Base-by-base conservation (phyloP, 2,329 filamentous ascomycete genomes). In the Alternaria dauci region DNA sequence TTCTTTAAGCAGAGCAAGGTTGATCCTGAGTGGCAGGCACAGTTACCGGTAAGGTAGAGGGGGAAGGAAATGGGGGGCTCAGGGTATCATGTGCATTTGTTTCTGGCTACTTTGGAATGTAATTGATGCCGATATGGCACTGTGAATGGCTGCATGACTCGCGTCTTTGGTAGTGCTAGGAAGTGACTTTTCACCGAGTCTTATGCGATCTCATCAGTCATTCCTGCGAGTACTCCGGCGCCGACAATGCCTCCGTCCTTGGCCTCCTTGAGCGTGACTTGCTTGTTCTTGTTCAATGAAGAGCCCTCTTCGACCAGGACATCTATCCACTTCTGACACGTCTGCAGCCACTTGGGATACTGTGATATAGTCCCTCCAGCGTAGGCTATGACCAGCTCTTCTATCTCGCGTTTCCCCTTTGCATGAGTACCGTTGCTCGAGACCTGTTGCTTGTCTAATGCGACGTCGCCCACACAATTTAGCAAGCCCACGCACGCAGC, bases 1-100 rank as follows among this genome's bases (percentile, higher is more conserved):
- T 86, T 98, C 72, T 98, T 98, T 78, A 98, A 98, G 80, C 94
- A 97, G 83, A 84, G 82, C 62, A 84, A 84, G 68, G 81, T 84
- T 39, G 82, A 84, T 79, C 82, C 82, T 2, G 82, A 84, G 74
- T 84, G 75, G 76, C 67, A 72, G 67, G 73, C 67, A 55, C 73
- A 77, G 58, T 56, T 77, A 34, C 74, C 74, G 51, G 63, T 76
- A n/a, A 61, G 74, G 46, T 76, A 62, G 61, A 8, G 28, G 41
- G 20, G 28, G 41, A 14, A 8, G n/a, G n/a, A 42, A 14, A 41
- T 11, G 38, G 8, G 9, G 1, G 20, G 1, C 3, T 20, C 20
- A 18, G n/a, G 32, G n/a, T 55, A 30, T 36, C 52, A 39, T 47
- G n/a, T 28, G 34, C 23, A 23, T n/a, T 43, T 8, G 14, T 11